phyloP scores from a whole-genome alignment of 108 stramenopile genomes.

The Chaetoceros muelleri region DNA sequence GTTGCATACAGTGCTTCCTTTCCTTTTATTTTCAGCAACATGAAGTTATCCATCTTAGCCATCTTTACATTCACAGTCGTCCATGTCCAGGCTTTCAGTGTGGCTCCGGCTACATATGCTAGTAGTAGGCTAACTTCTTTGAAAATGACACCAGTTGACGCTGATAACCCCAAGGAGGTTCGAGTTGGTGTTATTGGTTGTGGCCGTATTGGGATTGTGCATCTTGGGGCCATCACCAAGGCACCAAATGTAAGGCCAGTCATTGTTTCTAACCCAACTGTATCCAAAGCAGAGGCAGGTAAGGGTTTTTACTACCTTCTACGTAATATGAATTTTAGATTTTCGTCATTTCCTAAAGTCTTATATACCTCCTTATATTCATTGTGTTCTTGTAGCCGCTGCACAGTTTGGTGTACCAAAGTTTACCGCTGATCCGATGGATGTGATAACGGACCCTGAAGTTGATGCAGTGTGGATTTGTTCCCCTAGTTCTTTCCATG shows the following conservation, averaged over 20 bases:
- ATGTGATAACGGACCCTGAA: conserved; percentile 88
- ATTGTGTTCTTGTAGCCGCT: conserved; percentile 36
- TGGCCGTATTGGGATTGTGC: conserved; percentile 91
- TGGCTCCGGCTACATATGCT: neutral
- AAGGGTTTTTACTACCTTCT: conserved; percentile 7
- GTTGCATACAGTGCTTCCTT: neutral
- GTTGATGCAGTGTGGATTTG: conserved; percentile 97
- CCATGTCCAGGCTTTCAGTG: neutral
- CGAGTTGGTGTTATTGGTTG: conserved; percentile 93
- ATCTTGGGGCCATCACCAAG: conserved; percentile 90
- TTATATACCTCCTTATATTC: conserved; percentile 1
- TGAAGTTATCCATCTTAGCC: neutral
- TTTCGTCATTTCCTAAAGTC: neutral
- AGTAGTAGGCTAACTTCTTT: conserved; percentile 5
- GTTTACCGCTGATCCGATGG: conserved; percentile 81
- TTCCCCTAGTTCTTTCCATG: conserved; percentile 87
- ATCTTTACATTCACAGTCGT: neutral
- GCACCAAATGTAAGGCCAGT: conserved; percentile 70
- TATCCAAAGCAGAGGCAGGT: conserved; percentile 87
- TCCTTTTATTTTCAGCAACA: neutral
- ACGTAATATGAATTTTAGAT: no score
- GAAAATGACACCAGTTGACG: conserved; percentile 34
- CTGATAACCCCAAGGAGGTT: conserved; percentile 30
- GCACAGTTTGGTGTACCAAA: conserved; percentile 72
- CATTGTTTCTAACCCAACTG: conserved; percentile 87